Evolutionary conservation across 2,329 filamentous ascomycete species (phyloP), one percentile per base, ranked within the genome.

Genomic region (Trichoderma polysporum): DNA sequence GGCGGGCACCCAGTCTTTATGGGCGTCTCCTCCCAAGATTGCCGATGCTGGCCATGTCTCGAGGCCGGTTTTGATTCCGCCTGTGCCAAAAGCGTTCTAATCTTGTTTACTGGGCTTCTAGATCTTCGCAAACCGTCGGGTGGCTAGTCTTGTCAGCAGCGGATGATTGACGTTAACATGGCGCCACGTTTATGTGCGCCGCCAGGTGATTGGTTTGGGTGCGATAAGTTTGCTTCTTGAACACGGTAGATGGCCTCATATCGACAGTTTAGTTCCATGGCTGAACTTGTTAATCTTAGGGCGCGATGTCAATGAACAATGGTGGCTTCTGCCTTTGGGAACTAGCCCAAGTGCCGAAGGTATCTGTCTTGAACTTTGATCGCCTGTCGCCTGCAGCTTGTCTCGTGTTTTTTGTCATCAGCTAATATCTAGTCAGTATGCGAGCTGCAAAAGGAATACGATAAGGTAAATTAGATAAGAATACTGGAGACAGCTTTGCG

Each of bases 31-130:
- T 45, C 33, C 13, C 35, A 64, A 45, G 60, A 64, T 56, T 64
- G 50, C 60, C 50, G 50, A 63, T 47, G 60, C 60, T 63, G 39
- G 50, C 60, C 60, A 45, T 27, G 17, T 35, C 19, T 9, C 37
- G 35, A 25, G 37, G 37, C 50, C 47, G 60, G 50, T 41, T 25
- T 47, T 22, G 35, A 47, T 64, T 54, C 49, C 60, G 60, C 37
- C 29, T 31, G 59, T 5, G 19, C 50, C 17, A 35, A 17, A 19
- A 61, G 39, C 5, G 41, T 27, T 50, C 31, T 49, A 9, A 27
- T 39, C 17, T 19, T 49, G 31, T 31, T 52, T 31, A 29, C 19
- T 29, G 12, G 45, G 45, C 31, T 22, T 45, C 25, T n/a, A 35
- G 35, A 50, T 50, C 45, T 33, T 35, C 50, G 60, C 27, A 56